Percentiles rank a stretch among this genome's conserved stretches.
These are phyloP conservation scores for Pelargonium cotyledonis DNA, from an alignment of 441 rosid genomes.

Conservation along the genomic window DNA sequence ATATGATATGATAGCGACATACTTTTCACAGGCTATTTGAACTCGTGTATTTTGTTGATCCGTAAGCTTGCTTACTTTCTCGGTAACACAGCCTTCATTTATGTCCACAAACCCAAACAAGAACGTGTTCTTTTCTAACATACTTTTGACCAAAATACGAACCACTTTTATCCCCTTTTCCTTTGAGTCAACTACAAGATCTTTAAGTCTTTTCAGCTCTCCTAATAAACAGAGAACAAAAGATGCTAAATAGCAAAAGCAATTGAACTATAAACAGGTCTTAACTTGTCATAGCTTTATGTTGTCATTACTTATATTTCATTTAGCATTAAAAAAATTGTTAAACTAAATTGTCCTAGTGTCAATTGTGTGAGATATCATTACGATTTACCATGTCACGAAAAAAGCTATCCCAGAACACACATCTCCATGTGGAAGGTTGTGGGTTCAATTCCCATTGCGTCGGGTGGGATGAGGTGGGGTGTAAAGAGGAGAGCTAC, in stretches of 20 bases:
- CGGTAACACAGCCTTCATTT: constrained; percentile 35
- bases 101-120: constrained; percentile 63
- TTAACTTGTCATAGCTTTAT: not conserved
- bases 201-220: constrained; percentile 59
- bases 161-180: constrained; percentile 39
- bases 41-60: constrained; percentile 53
- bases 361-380: not conserved
- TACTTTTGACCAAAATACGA: constrained; percentile 45
- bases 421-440: too few species aligned
- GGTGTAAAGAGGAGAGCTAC: too few species aligned
- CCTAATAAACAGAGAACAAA: constrained; percentile 33
- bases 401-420: not conserved
- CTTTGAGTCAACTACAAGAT: constrained; percentile 53
- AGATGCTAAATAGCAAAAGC: constrained; percentile 7
- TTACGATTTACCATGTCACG: not conserved
- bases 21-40: constrained; percentile 53
- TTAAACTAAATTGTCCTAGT: too few species aligned
- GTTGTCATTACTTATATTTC: not conserved
- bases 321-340: not conserved
- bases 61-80: constrained; percentile 40
- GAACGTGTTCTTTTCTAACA: constrained; percentile 57
- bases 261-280: not conserved
- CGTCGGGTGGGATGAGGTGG: too few species aligned
- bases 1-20: constrained; percentile 15
- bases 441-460: too few species aligned